Base-by-base conservation (phyloP, 1,284 basidiomycete genomes). In the Bjerkandera adusta region DNA sequence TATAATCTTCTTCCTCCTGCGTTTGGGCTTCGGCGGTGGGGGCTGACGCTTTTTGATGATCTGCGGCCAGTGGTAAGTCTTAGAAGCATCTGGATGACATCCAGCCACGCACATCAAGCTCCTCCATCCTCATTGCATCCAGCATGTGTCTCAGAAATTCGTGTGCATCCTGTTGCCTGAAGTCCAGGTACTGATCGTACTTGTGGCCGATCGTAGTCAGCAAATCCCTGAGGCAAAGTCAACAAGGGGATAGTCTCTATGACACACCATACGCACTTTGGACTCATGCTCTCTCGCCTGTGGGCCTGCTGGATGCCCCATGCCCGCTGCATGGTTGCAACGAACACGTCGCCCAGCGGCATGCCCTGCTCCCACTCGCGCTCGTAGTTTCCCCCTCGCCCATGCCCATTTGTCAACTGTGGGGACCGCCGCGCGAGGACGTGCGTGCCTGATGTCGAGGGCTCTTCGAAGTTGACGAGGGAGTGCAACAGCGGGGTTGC, bases 101-200 rank as follows among this genome's bases (percentile, higher is more conserved):
- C 34, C 24, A n/a, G n/a, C n/a, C 2, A 69, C 88, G 66, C 57
- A 92, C 89, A 63, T 97, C 94, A 50, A 85, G 71, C 65, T 97
- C 93, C 63, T 97, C 94, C 91, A 95, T 94, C 41, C 91, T 81
- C 76, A 95, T 89, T n/a, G 85, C 88, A 63, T 97, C 94, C 36
- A 97, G 72, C 48, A 97, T 72, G 53, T 94, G 92, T 30, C 91
- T 76, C 36, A 97, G 69, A 54, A 96, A 85, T 68, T 97, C 94
- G 62, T 97, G 94, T 4, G 93, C 92, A 59, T 97, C 94, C 67
- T 97, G 94, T 65, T 97, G 94, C 15, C 85, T 77, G 60, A 88
- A 88, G 59, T 94, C 92, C 39, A 91, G 81, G 61, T 96, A 97
- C 59, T 97, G 94, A 57, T 93, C 90, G 63, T 94, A 91, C 67